A percentile compares a stretch with the other conserved stretches of the same genome.
Evolutionary conservation across 306 rosid species (phyloP).

Genomic region (Trifolium pratense): DNA sequence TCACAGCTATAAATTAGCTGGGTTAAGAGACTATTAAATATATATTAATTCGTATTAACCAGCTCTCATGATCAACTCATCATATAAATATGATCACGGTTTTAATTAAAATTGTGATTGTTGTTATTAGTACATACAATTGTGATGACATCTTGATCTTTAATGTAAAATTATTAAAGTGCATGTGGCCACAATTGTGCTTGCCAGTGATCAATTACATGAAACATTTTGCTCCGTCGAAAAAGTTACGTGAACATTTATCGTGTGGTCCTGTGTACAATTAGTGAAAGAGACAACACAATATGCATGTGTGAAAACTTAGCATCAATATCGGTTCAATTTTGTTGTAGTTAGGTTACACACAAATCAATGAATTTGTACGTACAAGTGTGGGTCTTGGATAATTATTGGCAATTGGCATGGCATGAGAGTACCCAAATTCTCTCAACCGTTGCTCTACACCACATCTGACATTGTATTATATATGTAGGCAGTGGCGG

Average conservation of each 20-base stretch:
- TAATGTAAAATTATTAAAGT: background rate
- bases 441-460: too few relatives aligned
- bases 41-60: background rate
- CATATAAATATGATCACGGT: background rate
- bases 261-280: background rate
- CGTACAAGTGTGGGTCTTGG: too few relatives aligned
- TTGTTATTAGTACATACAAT: background rate
- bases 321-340: too few relatives aligned
- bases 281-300: background rate
- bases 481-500: too few relatives aligned
- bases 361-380: too few relatives aligned
- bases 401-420: too few relatives aligned
- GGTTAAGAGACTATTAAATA: background rate
- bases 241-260: background rate
- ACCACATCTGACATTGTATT: too few relatives aligned
- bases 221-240: background rate
- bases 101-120: background rate
- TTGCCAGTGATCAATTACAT: background rate
- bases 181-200: background rate
- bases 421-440: too few relatives aligned
- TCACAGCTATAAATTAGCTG: background rate
- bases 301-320: background rate
- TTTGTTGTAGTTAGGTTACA: too few relatives aligned
- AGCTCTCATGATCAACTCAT: background rate
- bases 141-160: background rate